Evolutionary conservation across 139 green algal genomes (phyloP).

Genomic region (Yamagishiella unicocca): DNA sequence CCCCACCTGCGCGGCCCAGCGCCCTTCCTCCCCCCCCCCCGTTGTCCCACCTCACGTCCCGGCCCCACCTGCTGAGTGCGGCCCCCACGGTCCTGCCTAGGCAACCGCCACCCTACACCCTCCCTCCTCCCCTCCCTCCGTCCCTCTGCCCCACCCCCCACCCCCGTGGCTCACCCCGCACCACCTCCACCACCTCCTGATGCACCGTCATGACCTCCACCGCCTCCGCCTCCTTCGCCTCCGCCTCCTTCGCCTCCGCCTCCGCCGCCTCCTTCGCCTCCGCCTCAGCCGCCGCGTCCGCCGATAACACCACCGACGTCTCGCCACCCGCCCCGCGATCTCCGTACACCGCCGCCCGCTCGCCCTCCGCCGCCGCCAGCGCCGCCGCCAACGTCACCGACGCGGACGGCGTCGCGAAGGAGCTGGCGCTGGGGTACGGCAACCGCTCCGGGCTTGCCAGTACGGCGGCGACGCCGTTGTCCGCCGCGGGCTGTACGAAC

Average conservation of each 20-base stretch:
- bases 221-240: background rate
- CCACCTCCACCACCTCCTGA: constrained; percentile 45
- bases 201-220: constrained; percentile 16
- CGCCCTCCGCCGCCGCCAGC: background rate
- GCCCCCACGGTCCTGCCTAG: background rate
- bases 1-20: no score
- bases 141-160: background rate
- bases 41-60: no score
- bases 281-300: background rate
- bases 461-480: background rate
- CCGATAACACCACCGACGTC: no score
- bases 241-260: background rate
- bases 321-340: no score
- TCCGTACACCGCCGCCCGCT: background rate
- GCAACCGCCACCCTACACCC: background rate
- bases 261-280: background rate
- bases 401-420: background rate
- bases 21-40: background rate
- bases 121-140: background rate
- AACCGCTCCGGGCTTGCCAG: background rate
- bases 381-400: constrained; percentile 37
- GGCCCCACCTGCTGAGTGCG: no score
- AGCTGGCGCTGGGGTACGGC: background rate
- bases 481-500: background rate
- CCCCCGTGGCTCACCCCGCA: background rate